A percentile compares a stretch with the other conserved stretches of the same genome.
phyloP scores from a whole-genome alignment of 2,329 filamentous ascomycete species.

The Intubia oerlemansii region DNA sequence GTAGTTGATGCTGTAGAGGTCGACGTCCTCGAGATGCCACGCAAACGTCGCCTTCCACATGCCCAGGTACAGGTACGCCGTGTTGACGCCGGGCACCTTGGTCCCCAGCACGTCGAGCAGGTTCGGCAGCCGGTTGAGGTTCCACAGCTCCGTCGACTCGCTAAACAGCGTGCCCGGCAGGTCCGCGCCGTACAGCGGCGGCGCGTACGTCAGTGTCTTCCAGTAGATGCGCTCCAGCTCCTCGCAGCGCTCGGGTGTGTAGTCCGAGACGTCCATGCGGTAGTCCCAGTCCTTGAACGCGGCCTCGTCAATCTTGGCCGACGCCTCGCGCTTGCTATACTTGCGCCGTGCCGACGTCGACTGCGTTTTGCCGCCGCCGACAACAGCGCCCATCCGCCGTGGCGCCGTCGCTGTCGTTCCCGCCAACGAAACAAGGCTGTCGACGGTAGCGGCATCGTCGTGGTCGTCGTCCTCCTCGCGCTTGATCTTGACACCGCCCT shows the following conservation, averaged over 20 bases:
- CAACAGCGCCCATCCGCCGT: constrained; percentile 26
- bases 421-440: constrained; percentile 3
- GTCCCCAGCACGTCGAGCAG: constrained; percentile 83
- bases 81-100: constrained; percentile 94
- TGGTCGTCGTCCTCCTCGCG: constrained; percentile 21
- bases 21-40: constrained; percentile 96
- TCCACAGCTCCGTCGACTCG: constrained; percentile 69
- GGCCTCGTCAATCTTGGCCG: constrained; percentile 67
- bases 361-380: constrained; percentile 36
- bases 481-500: constrained; percentile 19
- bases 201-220: constrained; percentile 90
- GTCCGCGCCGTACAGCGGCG: constrained; percentile 88
- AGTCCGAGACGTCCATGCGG: constrained; percentile 69
- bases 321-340: constrained; percentile 59
- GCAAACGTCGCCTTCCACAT: constrained; percentile 99
- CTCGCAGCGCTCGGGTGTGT: constrained; percentile 75
- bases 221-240: constrained; percentile 91
- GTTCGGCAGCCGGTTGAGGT: constrained; percentile 85
- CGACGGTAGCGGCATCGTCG: constrained; percentile 12
- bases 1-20: constrained; percentile 99
- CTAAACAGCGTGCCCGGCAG: constrained; percentile 91
- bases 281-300: constrained; percentile 88
- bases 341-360: constrained; percentile 76
- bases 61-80: constrained; percentile 87
- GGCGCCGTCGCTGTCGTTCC: constrained; percentile 10